Evolutionary conservation across 306 rosid species (phyloP), one percentile per base, ranked within the genome.

Genomic region (Trichosanthes truncata): DNA sequence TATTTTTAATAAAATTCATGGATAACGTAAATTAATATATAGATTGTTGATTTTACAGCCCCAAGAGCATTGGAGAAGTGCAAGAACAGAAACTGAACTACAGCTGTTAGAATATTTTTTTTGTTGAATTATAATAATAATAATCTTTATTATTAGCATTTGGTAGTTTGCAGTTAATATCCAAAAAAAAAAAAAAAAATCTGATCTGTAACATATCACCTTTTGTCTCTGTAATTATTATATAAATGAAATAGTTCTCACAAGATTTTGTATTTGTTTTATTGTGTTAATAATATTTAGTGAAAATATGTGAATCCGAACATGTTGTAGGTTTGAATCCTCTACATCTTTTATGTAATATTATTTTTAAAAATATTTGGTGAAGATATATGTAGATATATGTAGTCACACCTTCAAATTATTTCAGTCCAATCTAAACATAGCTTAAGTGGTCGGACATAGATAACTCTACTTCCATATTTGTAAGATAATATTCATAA

Each of bases 51-150:
- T 71, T 71, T 75, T 40, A 66, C 92, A 89, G 92, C 90, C 6
- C 92, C 92, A 33, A 84, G 92, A 73, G 90, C 92, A 40, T 81
- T 87, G 74, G 90, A 85, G 80, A 87, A 89, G 68, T 85, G 86
- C 88, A 87, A 89, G 87, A 89, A 76, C 85, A 87, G 92, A 87
- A 79, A 77, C 83, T 84, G 83, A 82, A 76, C 3, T 2, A 41
- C 36, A 9, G 23, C 1, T 43, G 45, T 31, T 63, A 63, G 45
- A 3, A 9, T 21, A 9, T 41, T 4, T 1, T 43, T 23, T 41
- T 71, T 45, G 15, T 11, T 21, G 31, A 23, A 71, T 63, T 31
- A 71, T 45, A 1, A 40, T 71, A 71, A 21, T 41, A 41, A 38
- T 40, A 41, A 25, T 59, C 2, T 4, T 71, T 17, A 26, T 71